Evolutionary conservation across 805 yeast genomes (phyloP), one percentile per base, ranked within the genome.

Genomic region (Zygotorulaspora chibaensis): DNA sequence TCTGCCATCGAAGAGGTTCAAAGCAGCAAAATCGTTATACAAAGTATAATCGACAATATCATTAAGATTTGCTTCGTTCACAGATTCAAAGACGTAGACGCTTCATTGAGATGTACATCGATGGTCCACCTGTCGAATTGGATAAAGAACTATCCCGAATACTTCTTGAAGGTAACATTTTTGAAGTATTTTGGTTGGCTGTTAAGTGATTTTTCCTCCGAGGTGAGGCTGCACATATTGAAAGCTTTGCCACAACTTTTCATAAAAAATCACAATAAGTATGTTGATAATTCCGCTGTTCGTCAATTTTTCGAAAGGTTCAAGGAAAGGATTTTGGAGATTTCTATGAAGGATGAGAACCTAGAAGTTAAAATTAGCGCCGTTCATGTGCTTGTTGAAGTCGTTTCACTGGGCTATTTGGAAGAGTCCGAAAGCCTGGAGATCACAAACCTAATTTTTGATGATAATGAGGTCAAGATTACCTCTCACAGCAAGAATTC

Each of bases 151-250:
- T 76, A 76, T 50, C 95, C 96, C 0, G 89, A 84, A 46, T 67
- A 72, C 43, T 88, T 85, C 56, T 75, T 84, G 52, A 84, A 80
- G 49, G 81, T 83, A 10, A 70, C 81, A 1, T 87, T 81, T 57
- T 71, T 88, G 51, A 76, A 89, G 51, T 87, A 85, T 62, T 74
- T 85, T 57, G 96, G 96, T 3, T 85, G 95, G 95, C 70, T 87
- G 28, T 67, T 90, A 35, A 81, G 90, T n/a, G 96, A 89, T 58
- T 70, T 79, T 2, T 74, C 77, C 12, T 63, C 75, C 9, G 51
- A 60, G 2, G 95, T 87, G 1, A 74, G 95, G 53, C 60, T 72
- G 8, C 88, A 85, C 54, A 89, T 81, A 1, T 59, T 84, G 20
- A 77, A 72, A 53, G 72, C 75, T 3, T 65, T 89, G 36, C 64